A percentile compares a stretch with the other conserved stretches of the same genome.
Conservation (phyloP, 2,329 filamentous ascomycete species). For the Cytospora leucostoma region DNA sequence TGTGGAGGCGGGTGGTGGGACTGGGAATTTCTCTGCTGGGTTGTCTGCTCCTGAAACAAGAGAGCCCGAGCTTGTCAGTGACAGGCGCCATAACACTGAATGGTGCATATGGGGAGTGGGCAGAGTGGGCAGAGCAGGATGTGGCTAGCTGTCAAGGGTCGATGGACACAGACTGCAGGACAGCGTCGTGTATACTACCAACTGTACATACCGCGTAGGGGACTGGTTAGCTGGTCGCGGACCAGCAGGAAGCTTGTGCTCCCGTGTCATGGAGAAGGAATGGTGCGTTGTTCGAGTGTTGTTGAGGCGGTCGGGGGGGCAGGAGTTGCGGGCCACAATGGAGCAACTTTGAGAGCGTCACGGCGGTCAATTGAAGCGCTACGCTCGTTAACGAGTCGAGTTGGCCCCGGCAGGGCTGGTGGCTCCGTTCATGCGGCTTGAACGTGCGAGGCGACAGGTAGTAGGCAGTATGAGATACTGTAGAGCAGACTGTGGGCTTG, state of each 20-base stretch:
- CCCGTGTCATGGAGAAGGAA: slow-evolving; percentile 50
- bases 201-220: slow-evolving; percentile 53
- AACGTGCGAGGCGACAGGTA: not conserved
- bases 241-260: slow-evolving; percentile 60
- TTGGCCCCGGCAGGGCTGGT: slow-evolving; percentile 16
- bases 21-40: slow-evolving; percentile 37
- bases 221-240: slow-evolving; percentile 60
- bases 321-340: slow-evolving; percentile 16
- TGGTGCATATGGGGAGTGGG: not conserved
- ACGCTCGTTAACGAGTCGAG: slow-evolving; percentile 18
- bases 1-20: slow-evolving; percentile 37
- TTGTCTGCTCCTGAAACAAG: slow-evolving; percentile 34
- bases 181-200: slow-evolving; percentile 1
- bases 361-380: slow-evolving; percentile 26
- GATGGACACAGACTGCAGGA: slow-evolving; percentile 1
- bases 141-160: slow-evolving; percentile 2
- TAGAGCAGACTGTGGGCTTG: slow-evolving; percentile 14
- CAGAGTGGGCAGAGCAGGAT: slow-evolving; percentile 1
- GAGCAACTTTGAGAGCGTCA: slow-evolving; percentile 9
- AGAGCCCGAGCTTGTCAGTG: slow-evolving; percentile 28
- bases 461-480: slow-evolving; percentile 1
- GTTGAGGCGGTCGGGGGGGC: slow-evolving; percentile 9
- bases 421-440: slow-evolving; percentile 9
- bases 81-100: slow-evolving; percentile 25
- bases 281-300: slow-evolving; percentile 22